phyloP scores from a whole-genome alignment of 2,329 filamentous ascomycete species.

The Fusarium siculi region DNA sequence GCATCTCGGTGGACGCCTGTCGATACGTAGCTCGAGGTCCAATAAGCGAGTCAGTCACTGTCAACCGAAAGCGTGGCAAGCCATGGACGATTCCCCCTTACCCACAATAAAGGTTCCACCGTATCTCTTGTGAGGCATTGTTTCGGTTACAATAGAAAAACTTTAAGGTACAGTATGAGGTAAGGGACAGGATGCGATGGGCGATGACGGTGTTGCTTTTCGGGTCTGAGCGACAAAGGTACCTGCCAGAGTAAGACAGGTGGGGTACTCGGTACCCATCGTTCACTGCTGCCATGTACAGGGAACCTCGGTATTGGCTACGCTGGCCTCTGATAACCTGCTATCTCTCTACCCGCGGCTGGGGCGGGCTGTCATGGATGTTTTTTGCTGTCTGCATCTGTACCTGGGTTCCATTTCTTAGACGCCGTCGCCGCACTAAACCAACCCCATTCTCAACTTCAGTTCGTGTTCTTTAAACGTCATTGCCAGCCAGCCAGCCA shows the following conservation, averaged over 20 bases:
- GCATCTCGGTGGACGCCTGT: slow-evolving; percentile 31
- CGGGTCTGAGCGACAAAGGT: slow-evolving; percentile 23
- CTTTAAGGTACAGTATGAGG: slow-evolving; percentile 37
- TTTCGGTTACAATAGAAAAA: slow-evolving; percentile 20
- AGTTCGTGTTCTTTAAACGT: slow-evolving; percentile 27
- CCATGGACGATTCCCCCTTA: slow-evolving; percentile 32
- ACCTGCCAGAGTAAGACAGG: slow-evolving; percentile 20
- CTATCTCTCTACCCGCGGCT: slow-evolving; percentile 31
- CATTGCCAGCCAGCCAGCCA: slow-evolving; percentile 14
- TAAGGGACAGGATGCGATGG: slow-evolving; percentile 39
- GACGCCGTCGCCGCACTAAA: slow-evolving; percentile 40
- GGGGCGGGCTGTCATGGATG: slow-evolving; percentile 31
- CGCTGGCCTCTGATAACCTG: slow-evolving; percentile 6
- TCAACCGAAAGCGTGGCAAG: slow-evolving; percentile 35
- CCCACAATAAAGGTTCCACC: slow-evolving; percentile 43
- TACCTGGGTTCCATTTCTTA: slow-evolving; percentile 21
- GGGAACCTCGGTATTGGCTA: slow-evolving; percentile 19
- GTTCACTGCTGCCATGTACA: not conserved
- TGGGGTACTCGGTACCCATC: slow-evolving; percentile 21
- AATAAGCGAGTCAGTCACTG: slow-evolving; percentile 39
- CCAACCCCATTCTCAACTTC: slow-evolving; percentile 25
- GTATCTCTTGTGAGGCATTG: slow-evolving; percentile 10
- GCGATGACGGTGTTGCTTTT: slow-evolving; percentile 35
- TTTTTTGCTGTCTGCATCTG: not conserved
- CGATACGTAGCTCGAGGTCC: slow-evolving; percentile 36